Conservation (phyloP, 495 filamentous ascomycete species). For the Penicillium flavigenum region DNA sequence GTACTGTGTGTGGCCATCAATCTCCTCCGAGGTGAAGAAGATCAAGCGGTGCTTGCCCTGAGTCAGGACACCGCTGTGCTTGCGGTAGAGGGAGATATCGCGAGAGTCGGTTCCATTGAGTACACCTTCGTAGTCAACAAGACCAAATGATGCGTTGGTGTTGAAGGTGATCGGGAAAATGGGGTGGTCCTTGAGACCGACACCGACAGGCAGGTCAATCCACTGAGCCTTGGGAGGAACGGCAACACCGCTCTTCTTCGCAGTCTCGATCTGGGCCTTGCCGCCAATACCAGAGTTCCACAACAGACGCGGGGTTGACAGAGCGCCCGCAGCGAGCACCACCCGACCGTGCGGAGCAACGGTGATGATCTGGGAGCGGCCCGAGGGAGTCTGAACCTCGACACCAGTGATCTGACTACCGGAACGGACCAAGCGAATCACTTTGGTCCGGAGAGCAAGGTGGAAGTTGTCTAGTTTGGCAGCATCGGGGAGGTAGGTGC, state of each 20-base stretch:
- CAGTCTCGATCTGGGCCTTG: constrained; percentile 57
- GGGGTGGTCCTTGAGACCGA: constrained; percentile 71
- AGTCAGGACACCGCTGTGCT: constrained; percentile 61
- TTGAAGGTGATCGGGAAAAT: constrained; percentile 68
- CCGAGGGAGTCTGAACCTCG: constrained; percentile 61
- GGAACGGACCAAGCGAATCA: constrained; percentile 62
- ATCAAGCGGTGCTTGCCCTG: constrained; percentile 64
- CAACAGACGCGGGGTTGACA: constrained; percentile 72
- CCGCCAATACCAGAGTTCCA: constrained; percentile 66
- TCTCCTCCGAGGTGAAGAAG: constrained; percentile 30
- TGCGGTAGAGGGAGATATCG: constrained; percentile 49
- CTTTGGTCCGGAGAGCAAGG: constrained; percentile 62
- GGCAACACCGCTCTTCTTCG: constrained; percentile 50
- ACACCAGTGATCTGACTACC: constrained; percentile 64
- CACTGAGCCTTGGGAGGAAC: constrained; percentile 58
- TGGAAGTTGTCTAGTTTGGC: constrained; percentile 62
- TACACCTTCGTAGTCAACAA: constrained; percentile 66
- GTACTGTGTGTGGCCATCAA: constrained; percentile 30
- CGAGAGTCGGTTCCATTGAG: constrained; percentile 47
- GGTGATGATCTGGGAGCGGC: constrained; percentile 57
- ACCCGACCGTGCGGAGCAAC: constrained; percentile 63
- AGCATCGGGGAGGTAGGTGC: constrained; percentile 69
- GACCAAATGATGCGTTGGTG: constrained; percentile 56
- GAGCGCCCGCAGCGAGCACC: constrained; percentile 66
- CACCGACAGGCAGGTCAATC: constrained; percentile 73